phyloP scores from a whole-genome alignment of 257 asterid species.

The Solanum appendiculatum region DNA sequence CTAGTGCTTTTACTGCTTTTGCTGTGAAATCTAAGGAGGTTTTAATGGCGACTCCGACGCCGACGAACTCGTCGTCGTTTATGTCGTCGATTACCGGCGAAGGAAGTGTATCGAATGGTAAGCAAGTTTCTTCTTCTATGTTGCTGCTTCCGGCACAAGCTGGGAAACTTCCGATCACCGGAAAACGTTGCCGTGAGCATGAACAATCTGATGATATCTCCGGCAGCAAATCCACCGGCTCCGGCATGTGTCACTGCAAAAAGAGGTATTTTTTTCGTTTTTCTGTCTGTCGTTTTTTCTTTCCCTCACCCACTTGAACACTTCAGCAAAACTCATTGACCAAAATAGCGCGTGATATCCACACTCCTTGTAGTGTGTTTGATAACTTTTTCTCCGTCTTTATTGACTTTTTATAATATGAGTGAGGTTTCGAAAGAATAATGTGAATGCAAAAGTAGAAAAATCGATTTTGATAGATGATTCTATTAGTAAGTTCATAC shows the following conservation, averaged over 20 bases:
- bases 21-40: slow-evolving; percentile 10
- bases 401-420: no score
- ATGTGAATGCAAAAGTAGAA: no score
- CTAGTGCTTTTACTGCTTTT: background rate
- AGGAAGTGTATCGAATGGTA: slow-evolving; percentile 72
- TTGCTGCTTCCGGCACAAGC: slow-evolving; percentile 16
- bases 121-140: background rate
- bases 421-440: no score
- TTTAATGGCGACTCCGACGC: slow-evolving; percentile 13
- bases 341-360: background rate
- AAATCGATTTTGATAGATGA: no score
- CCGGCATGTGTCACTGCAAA: slow-evolving; percentile 64
- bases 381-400: background rate
- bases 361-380: background rate
- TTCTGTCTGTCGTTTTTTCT: no score
- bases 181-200: slow-evolving; percentile 66
- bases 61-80: slow-evolving; percentile 47
- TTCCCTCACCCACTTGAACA: background rate
- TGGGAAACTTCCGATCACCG: slow-evolving; percentile 51
- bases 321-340: background rate
- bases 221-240: slow-evolving; percentile 46
- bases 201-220: slow-evolving; percentile 39
- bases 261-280: slow-evolving; percentile 32
- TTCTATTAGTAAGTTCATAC: no score
- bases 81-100: slow-evolving; percentile 67